Conservation (phyloP, 352 stramenopile species). For the Phytophthora boehmeriae region DNA sequence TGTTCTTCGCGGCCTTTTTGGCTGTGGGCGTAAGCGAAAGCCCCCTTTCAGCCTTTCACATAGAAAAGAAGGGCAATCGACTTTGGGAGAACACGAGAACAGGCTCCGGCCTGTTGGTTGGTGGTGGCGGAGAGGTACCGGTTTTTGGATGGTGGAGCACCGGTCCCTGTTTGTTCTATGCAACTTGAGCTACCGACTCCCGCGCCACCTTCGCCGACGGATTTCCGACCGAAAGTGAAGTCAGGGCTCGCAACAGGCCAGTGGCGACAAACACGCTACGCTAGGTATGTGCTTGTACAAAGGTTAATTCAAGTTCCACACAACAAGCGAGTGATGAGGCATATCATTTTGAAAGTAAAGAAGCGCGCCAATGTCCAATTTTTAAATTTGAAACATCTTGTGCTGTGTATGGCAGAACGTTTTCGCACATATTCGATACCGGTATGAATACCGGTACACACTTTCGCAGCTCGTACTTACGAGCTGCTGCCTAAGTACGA, state of each 20-base stretch:
- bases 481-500: too few species aligned
- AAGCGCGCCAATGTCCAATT: background rate
- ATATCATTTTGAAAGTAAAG: background rate
- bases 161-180: background rate
- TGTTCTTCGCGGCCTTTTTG: conserved; percentile 2
- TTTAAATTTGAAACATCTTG: conserved; percentile 5
- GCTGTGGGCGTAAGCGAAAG: conserved; percentile 2
- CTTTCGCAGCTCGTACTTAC: background rate
- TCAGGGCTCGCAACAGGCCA: too few species aligned
- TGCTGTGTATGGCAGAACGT: conserved; percentile 6
- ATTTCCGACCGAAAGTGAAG: too few species aligned
- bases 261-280: too few species aligned
- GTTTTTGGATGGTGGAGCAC: background rate
- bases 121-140: background rate
- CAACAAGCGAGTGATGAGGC: too few species aligned
- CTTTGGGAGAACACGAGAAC: background rate
- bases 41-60: background rate
- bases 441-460: too few species aligned
- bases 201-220: too few species aligned
- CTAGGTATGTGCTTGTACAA: too few species aligned
- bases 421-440: conserved; percentile 7
- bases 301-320: too few species aligned
- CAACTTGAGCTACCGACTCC: too few species aligned
- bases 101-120: background rate
- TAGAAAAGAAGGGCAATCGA: background rate